Conservation (phyloP, 1,284 basidiomycete genomes). For the Leccinum subrobustum region DNA sequence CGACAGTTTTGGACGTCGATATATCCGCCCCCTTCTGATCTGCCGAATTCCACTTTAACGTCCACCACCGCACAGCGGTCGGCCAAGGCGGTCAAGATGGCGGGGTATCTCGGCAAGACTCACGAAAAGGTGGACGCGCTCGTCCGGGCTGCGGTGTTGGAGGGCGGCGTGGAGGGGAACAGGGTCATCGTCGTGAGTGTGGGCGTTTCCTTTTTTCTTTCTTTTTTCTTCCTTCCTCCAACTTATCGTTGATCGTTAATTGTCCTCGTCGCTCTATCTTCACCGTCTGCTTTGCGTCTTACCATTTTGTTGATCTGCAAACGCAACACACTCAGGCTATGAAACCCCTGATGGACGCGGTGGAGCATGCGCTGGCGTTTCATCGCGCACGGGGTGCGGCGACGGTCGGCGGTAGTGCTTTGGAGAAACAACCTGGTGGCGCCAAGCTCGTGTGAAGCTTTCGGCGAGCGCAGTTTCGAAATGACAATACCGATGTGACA, state of each 20-base stretch:
- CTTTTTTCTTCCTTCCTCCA: background rate
- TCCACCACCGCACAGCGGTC: conserved; percentile 53
- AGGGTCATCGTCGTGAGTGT: conserved; percentile 66
- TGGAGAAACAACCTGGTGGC: background rate
- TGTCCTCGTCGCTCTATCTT: background rate
- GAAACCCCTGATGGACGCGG: conserved; percentile 76
- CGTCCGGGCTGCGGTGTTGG: conserved; percentile 58
- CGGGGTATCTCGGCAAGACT: conserved; percentile 74
- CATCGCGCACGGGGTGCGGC: conserved; percentile 37
- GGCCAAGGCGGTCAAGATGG: conserved; percentile 83
- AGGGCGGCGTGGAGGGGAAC: conserved; percentile 61
- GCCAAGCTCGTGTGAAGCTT: background rate
- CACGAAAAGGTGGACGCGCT: conserved; percentile 80
- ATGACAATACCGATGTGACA: too few species aligned
- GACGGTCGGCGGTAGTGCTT: background rate
- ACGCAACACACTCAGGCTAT: conserved; percentile 56
- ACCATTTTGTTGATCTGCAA: background rate
- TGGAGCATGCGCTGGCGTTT: conserved; percentile 72
- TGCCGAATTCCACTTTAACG: conserved; percentile 41
- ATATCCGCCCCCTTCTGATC: conserved; percentile 71
- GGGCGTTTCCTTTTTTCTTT: background rate
- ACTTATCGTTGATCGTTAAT: background rate
- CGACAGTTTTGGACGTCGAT: conserved; percentile 94
- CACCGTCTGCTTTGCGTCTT: background rate
- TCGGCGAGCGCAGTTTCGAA: background rate